Evolutionary conservation across 73 alveolate species (phyloP).

Genomic region (Diophrys sp.): DNA sequence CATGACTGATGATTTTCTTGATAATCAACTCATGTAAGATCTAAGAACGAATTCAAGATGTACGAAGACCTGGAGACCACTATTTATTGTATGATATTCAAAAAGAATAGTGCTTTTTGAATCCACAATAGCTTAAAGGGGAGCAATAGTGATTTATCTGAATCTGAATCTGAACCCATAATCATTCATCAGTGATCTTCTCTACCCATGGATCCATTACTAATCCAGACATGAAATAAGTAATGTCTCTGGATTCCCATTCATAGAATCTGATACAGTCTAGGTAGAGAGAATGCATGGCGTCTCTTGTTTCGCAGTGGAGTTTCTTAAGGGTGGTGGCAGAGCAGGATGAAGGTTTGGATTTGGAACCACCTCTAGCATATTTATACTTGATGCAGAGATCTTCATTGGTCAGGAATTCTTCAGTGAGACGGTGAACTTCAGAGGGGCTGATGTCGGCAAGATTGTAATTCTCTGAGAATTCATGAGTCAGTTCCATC

Average conservation of each 20-base stretch:
- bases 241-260: neutral
- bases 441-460: neutral
- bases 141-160: no score
- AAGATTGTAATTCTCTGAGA: neutral
- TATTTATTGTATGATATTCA: no score
- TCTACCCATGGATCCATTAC: slow-evolving; percentile 4
- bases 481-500: slow-evolving; percentile 2
- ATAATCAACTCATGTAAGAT: no score
- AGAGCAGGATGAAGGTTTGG: neutral
- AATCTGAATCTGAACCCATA: no score
- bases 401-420: neutral
- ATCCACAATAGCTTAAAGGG: no score
- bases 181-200: neutral
- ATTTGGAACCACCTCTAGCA: neutral
- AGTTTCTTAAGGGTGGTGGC: neutral
- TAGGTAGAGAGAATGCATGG: neutral
- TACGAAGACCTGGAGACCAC: no score
- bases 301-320: neutral
- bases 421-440: neutral
- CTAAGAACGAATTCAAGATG: no score
- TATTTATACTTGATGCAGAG: neutral
- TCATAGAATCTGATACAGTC: neutral
- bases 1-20: no score
- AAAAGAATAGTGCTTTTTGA: no score
- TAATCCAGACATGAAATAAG: neutral